Evolutionary conservation across 768 basidiomycete genomes (phyloP).

Genomic region (Cystoderma amianthinum): DNA sequence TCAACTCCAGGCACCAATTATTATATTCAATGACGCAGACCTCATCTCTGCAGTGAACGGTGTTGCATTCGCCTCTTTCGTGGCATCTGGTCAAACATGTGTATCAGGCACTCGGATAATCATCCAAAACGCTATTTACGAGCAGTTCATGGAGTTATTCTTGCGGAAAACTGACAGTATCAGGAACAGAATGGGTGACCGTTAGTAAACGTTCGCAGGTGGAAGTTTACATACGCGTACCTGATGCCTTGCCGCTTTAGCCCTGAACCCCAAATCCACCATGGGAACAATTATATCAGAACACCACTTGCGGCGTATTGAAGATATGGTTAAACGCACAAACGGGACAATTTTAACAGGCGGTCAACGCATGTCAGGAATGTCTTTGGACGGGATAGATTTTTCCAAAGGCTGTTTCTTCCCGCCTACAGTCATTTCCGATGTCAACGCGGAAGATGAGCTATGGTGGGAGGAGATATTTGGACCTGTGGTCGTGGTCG

Average conservation of each 20-base stretch:
- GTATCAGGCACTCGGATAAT: constrained; percentile 87
- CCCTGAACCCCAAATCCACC: constrained; percentile 57
- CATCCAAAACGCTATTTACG: constrained; percentile 63
- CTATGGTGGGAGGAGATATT: constrained; percentile 84
- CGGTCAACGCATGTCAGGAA: constrained; percentile 57
- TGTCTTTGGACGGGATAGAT: constrained; percentile 67
- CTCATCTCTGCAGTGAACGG: constrained; percentile 73
- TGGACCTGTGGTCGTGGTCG: constrained; percentile 76
- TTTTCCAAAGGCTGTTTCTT: constrained; percentile 71
- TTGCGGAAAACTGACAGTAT: constrained; percentile 59
- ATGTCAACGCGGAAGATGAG: constrained; percentile 48
- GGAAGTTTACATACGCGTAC: neutral
- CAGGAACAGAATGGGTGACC: constrained; percentile 67
- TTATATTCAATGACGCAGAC: constrained; percentile 78
- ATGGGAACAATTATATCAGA: constrained; percentile 80
- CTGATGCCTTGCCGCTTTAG: constrained; percentile 25
- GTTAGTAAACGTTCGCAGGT: constrained; percentile 31
- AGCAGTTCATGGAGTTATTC: constrained; percentile 57
- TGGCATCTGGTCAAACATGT: constrained; percentile 87
- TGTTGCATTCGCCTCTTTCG: constrained; percentile 74
- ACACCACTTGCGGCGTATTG: constrained; percentile 58
- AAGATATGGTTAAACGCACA: constrained; percentile 41
- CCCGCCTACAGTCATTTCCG: constrained; percentile 69
- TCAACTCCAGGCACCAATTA: constrained; percentile 57
- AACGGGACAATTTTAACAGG: constrained; percentile 51